A percentile compares a stretch with the other conserved stretches of the same genome.
Evolutionary conservation across 2,329 filamentous ascomycete genomes (phyloP).

Genomic region (Diaporthe sp.): DNA sequence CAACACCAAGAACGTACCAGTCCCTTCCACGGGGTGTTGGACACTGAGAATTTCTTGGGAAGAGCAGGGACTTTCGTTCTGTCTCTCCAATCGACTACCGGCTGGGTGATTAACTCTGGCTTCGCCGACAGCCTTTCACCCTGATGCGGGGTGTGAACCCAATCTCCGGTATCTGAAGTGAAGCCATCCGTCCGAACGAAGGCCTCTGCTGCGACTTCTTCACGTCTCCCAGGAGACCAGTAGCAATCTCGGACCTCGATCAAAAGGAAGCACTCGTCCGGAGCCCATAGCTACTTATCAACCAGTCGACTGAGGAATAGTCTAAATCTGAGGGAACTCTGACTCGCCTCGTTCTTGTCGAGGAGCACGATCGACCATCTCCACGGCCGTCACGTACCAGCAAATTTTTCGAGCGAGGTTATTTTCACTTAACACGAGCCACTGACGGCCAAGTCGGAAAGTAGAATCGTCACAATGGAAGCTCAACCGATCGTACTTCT

Average conservation of each 20-base stretch:
- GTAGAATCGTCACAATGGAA: background rate
- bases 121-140: background rate
- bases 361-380: background rate
- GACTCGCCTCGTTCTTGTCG: background rate
- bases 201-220: background rate
- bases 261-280: background rate
- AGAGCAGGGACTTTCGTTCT: background rate
- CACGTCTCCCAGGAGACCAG: background rate
- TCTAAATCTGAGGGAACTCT: background rate
- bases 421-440: background rate
- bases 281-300: background rate
- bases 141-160: background rate
- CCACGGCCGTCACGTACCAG: background rate
- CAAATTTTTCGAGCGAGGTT: background rate
- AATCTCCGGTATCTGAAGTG: background rate
- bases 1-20: background rate
- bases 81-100: background rate
- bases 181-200: background rate
- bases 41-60: background rate
- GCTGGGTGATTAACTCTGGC: background rate
- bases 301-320: background rate
- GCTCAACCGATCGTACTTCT: slow-evolving; percentile 47
- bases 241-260: background rate
- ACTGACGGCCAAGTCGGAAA: background rate
- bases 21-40: background rate